Evolutionary conservation across 441 rosid species (phyloP).

Genomic region (Kokia cookei): DNA sequence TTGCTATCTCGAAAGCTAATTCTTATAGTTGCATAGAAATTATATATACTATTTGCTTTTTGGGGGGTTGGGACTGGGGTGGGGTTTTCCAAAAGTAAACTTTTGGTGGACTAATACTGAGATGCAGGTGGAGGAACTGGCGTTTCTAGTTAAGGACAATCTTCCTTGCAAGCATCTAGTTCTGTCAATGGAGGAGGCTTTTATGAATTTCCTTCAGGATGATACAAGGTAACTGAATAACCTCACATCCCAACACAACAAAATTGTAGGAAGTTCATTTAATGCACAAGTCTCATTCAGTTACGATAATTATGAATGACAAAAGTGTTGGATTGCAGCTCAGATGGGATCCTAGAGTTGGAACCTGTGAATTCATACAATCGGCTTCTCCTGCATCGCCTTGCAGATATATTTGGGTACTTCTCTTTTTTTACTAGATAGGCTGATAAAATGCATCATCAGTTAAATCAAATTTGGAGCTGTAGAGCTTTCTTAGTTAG

Average conservation of each 20-base stretch:
- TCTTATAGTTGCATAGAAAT: background rate
- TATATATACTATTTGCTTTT: background rate
- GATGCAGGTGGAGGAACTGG: conserved; percentile 64
- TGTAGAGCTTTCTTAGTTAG: background rate
- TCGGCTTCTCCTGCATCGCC: conserved; percentile 65
- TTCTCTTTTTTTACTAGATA: background rate
- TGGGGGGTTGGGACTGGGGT: background rate
- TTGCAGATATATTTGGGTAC: conserved; percentile 74
- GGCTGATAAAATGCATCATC: background rate
- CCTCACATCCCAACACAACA: background rate
- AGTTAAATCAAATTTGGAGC: background rate
- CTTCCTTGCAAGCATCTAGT: conserved; percentile 58
- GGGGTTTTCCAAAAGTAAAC: background rate
- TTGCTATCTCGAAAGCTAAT: background rate
- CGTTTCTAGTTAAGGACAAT: conserved; percentile 57
- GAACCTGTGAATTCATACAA: conserved; percentile 67
- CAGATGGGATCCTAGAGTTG: conserved; percentile 51
- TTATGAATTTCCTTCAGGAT: conserved; percentile 47
- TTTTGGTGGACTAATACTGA: background rate
- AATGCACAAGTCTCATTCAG: background rate
- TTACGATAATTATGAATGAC: background rate
- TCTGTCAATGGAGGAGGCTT: conserved; percentile 59
- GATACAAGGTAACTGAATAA: conserved; percentile 23
- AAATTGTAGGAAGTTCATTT: background rate
- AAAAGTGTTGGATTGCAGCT: conserved; percentile 28